phyloP scores from a whole-genome alignment of 352 stramenopile genomes.

The Phytopythium kandeliae region DNA sequence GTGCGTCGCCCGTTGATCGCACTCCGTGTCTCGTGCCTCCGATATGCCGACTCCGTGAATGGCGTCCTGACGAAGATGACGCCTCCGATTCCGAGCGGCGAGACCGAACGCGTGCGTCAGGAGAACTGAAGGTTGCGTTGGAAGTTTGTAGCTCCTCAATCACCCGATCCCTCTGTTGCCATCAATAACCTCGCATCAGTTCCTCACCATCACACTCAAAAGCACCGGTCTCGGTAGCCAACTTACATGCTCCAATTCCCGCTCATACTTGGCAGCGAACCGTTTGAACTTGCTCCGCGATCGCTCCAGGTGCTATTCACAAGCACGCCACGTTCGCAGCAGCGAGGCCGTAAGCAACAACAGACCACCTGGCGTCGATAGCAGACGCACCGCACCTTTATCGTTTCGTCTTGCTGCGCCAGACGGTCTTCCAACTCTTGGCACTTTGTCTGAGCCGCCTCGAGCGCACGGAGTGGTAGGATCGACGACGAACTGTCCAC shows the following conservation, averaged over 20 bases:
- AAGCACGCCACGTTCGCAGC: not conserved
- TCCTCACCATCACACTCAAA: not conserved
- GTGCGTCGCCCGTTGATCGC: not conserved
- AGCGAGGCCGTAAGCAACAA: not conserved
- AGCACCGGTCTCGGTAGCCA: not conserved
- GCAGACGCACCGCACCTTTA: slow-evolving; percentile 44
- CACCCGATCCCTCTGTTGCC: slow-evolving; percentile 29
- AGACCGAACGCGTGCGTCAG: slow-evolving; percentile 16
- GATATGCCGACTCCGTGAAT: not conserved
- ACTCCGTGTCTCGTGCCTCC: not conserved
- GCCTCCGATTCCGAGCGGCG: slow-evolving; percentile 23
- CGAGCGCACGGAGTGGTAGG: slow-evolving; percentile 49
- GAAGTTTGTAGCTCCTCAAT: slow-evolving; percentile 45
- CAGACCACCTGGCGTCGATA: slow-evolving; percentile 2
- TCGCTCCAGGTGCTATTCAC: slow-evolving; percentile 61
- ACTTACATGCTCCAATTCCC: slow-evolving; percentile 72
- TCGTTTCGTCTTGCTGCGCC: slow-evolving; percentile 64
- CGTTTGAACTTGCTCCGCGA: slow-evolving; percentile 85
- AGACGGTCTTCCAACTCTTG: slow-evolving; percentile 76
- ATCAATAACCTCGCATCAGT: not conserved
- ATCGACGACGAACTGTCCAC: slow-evolving; percentile 44
- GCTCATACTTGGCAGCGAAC: slow-evolving; percentile 81
- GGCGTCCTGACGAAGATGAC: slow-evolving; percentile 23
- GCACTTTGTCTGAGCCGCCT: slow-evolving; percentile 69
- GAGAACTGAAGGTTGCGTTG: slow-evolving; percentile 36